A percentile compares a stretch with the other conserved stretches of the same genome.
Conservation (phyloP, 176 grass and related monocot species). For the Rhynchospora pubera region DNA sequence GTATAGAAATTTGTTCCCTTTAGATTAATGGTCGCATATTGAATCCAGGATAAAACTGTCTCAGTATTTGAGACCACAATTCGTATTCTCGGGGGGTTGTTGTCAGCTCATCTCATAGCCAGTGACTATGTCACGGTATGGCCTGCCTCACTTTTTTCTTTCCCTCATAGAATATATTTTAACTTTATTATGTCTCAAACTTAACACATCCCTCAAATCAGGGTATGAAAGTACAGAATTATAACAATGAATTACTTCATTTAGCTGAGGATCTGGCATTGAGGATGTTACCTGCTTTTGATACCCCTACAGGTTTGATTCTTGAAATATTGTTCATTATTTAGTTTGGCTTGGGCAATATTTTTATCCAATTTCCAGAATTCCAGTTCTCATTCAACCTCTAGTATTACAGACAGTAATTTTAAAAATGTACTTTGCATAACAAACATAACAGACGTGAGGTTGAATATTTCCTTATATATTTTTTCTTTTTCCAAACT, state of each 20-base stretch:
- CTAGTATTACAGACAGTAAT: neutral
- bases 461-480: neutral
- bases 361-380: neutral
- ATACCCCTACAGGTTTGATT: slow-evolving; percentile 89
- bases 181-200: neutral
- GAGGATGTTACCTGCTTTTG: slow-evolving; percentile 91
- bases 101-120: slow-evolving; percentile 88
- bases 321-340: neutral
- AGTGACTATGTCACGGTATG: slow-evolving; percentile 93
- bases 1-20: slow-evolving; percentile 22
- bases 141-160: neutral
- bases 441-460: neutral
- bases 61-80: slow-evolving; percentile 98
- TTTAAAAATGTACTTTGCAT: neutral
- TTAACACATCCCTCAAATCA: slow-evolving; percentile 22
- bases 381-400: neutral
- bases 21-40: neutral
- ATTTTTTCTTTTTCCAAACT: too few relatives aligned
- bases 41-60: slow-evolving; percentile 86
- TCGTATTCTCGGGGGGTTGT: slow-evolving; percentile 77
- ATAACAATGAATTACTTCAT: slow-evolving; percentile 85
- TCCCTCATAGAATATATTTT: neutral
- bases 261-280: slow-evolving; percentile 75
- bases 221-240: slow-evolving; percentile 91
- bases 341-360: neutral